These are phyloP conservation scores for Ruellia speciosa DNA, from an alignment of 305 asterid genomes.

Conservation along the genomic window DNA sequence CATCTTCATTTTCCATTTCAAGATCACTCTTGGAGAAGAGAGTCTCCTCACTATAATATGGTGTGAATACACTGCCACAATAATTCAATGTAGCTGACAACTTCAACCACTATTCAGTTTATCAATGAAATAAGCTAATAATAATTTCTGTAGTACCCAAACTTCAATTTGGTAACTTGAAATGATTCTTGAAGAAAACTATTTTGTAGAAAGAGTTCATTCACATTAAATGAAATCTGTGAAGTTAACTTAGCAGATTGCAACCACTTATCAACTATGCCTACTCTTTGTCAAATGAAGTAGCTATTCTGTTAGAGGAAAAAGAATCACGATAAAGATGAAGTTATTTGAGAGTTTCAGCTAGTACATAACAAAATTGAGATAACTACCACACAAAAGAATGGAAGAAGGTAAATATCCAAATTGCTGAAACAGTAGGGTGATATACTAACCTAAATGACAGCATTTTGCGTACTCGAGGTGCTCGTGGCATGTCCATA, in stretches of 20 bases:
- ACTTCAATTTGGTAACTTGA: not conserved
- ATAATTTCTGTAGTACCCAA: constrained; percentile 1
- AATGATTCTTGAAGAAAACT: constrained; percentile 14
- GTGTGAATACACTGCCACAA: constrained; percentile 85
- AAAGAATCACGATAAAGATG: too few relatives aligned
- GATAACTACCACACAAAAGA: too few relatives aligned
- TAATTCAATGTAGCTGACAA: constrained; percentile 26
- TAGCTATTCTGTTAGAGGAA: too few relatives aligned
- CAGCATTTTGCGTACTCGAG: constrained; percentile 96
- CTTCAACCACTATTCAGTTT: constrained; percentile 14
- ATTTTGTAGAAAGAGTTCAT: too few relatives aligned
- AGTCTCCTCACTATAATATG: constrained; percentile 97
- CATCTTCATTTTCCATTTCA: constrained; percentile 97
- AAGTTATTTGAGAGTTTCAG: too few relatives aligned
- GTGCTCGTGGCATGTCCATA: constrained; percentile 98
- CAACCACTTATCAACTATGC: too few relatives aligned
- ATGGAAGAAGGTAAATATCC: not conserved
- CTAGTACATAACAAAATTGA: too few relatives aligned
- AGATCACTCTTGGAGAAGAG: constrained; percentile 91
- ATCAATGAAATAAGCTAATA: constrained; percentile 4
- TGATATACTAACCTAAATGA: constrained; percentile 69
- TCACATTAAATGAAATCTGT: too few relatives aligned
- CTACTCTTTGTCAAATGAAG: too few relatives aligned
- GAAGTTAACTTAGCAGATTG: too few relatives aligned
- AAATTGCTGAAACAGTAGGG: constrained; percentile 1